A percentile compares a stretch with the other conserved stretches of the same genome.
These are phyloP conservation scores for Tausonia pullulans DNA, from an alignment of 1,284 basidiomycete species.

Conservation along the genomic window DNA sequence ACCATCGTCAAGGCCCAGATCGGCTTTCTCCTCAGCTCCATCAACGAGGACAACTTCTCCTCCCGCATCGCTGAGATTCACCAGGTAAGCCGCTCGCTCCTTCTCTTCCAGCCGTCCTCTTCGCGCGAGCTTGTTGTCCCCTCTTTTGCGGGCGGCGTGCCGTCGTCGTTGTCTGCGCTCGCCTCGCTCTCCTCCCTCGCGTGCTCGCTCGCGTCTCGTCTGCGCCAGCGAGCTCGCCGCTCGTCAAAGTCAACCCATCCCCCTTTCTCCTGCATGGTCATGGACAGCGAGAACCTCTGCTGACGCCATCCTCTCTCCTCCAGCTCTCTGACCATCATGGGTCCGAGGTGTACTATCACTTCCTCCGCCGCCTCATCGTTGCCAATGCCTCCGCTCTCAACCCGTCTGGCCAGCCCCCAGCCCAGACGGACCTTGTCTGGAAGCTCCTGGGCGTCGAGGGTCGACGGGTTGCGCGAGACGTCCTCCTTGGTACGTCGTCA, in stretches of 20 bases:
- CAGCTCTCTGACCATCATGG: constrained; percentile 91
- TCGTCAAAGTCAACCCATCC: constrained; percentile 14
- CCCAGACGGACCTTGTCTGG: constrained; percentile 31
- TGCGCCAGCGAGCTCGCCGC: not conserved
- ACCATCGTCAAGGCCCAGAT: constrained; percentile 49
- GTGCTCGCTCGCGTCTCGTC: constrained; percentile 4
- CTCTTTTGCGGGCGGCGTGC: constrained; percentile 8
- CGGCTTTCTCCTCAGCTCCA: constrained; percentile 81
- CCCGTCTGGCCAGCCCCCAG: constrained; percentile 23
- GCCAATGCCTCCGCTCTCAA: constrained; percentile 41
- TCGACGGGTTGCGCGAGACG: constrained; percentile 31
- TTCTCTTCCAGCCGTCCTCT: not conserved
- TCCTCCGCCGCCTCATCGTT: constrained; percentile 81
- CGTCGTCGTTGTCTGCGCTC: constrained; percentile 17
- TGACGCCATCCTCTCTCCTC: constrained; percentile 16
- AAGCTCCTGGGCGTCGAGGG: constrained; percentile 32
- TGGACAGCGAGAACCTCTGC: constrained; percentile 16
- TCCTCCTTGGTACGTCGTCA: constrained; percentile 24
- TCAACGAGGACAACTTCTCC: constrained; percentile 89
- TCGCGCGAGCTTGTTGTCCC: not conserved
- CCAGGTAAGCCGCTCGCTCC: constrained; percentile 49
- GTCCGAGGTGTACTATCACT: constrained; percentile 87
- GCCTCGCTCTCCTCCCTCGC: not conserved
- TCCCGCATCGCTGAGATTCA: constrained; percentile 82
- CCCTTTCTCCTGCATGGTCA: constrained; percentile 18